Base-by-base conservation (phyloP, 768 basidiomycete species). In the Panaeolus papilionaceus region DNA sequence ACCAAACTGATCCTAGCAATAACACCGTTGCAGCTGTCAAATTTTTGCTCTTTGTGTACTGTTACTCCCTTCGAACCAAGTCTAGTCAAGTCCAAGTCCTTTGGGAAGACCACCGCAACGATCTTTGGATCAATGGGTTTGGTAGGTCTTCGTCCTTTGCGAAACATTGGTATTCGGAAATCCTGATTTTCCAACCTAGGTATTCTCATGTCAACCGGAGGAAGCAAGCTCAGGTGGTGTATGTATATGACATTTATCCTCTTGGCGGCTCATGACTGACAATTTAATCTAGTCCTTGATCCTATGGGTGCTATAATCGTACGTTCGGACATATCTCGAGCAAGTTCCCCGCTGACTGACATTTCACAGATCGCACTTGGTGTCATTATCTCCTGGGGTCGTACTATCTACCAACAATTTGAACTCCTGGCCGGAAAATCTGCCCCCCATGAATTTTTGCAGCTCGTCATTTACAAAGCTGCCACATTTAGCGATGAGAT, bases 21-120 rank as follows among this genome's bases (percentile, higher is more conserved):
- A 61, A 65, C 67, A 33, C 23, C 28, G 49, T 23, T 64, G 12
- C 68, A 95, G 94, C 85, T 62, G 89, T 93, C 69, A 99, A 99
- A 79, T 84, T 95, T 58, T 51, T 90, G 0, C 86, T 99, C 49
- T 99, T 99, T 80, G 42, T 95, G 4, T 98, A 95, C 79, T 96
- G 96, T 77, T 88, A 82, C 73, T 85, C 93, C 3, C 84, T 97
- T 54, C 89, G 94, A 37, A 85, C 84, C 38, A 88, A 87, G 70
- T 95, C 93, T 6, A 96, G 93, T 72, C 98, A 99, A 79, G 97
- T 99, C 2, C 87, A 88, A 58, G 88, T 98, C n/a, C 85, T 98
- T 37, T 98, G 95, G 95, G 94, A 98, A 77, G 97, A 99, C 75
- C 96, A 98, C 71, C 84, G 96, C 71, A 98, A 96, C 73, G 97